Percentiles rank a stretch among this genome's conserved stretches.
These are phyloP conservation scores for Silene uniflora DNA, from an alignment of 148 eudicot species.

Conservation along the genomic window DNA sequence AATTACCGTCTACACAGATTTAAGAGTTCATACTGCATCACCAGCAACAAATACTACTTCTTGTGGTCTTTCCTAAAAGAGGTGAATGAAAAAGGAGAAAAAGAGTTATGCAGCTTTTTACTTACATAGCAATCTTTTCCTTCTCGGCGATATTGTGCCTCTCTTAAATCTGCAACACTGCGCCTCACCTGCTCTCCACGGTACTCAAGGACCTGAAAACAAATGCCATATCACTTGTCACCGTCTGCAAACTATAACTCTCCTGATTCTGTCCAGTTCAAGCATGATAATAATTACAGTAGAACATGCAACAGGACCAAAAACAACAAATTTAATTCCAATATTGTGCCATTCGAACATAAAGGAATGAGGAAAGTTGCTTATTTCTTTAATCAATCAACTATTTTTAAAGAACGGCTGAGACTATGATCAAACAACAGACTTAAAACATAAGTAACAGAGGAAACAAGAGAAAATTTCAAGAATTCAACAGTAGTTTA, in stretches of 20 bases:
- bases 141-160: conserved; percentile 57
- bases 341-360: background rate
- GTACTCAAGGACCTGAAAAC: conserved; percentile 79
- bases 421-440: background rate
- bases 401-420: too few species aligned
- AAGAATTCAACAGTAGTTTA: conserved; percentile 25
- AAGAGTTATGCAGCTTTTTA: conserved; percentile 8
- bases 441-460: conserved; percentile 5
- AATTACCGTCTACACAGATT: background rate
- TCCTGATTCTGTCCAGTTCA: background rate
- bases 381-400: background rate
- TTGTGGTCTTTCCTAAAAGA: background rate
- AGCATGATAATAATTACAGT: background rate
- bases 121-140: conserved; percentile 99
- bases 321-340: background rate
- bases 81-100: conserved; percentile 1
- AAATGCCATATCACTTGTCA: conserved; percentile 7
- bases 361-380: background rate
- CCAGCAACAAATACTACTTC: background rate
- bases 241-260: background rate
- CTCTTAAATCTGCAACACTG: conserved; percentile 88
- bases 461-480: conserved; percentile 5
- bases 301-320: background rate
- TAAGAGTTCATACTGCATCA: background rate
- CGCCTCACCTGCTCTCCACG: conserved; percentile 95